These are phyloP conservation scores for Talaromyces funiculosus DNA, from an alignment of 2,329 filamentous ascomycete species.

Conservation along the genomic window DNA sequence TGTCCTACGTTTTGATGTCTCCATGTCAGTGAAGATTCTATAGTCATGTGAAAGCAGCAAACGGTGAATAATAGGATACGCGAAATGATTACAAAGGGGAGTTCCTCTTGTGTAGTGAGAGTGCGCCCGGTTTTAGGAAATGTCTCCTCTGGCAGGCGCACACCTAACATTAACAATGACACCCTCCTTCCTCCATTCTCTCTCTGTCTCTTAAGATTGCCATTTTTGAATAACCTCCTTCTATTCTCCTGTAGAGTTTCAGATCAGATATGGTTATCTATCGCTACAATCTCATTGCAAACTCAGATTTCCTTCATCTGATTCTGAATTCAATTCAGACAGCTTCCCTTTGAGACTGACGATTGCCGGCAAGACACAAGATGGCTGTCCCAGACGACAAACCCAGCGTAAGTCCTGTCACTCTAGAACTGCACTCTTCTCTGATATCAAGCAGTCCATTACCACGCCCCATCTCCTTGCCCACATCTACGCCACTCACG, in stretches of 20 bases:
- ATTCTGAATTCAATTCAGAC: background rate
- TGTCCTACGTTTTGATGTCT: background rate
- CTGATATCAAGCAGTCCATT: background rate
- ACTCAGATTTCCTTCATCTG: background rate
- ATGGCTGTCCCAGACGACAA: background rate
- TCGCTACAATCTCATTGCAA: background rate
- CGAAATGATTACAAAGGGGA: background rate
- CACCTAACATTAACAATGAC: background rate
- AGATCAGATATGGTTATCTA: background rate
- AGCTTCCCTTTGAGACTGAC: background rate
- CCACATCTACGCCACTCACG: conserved; percentile 20
- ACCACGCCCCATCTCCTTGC: conserved; percentile 14
- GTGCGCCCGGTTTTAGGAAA: background rate
- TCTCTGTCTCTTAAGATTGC: background rate
- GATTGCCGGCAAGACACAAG: background rate
- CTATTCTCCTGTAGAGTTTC: background rate
- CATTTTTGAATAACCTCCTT: background rate
- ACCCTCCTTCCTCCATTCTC: background rate
- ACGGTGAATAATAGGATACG: background rate
- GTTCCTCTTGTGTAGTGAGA: background rate
- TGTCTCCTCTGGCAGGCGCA: background rate
- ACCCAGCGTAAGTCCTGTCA: background rate
- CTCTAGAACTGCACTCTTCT: too few species aligned
- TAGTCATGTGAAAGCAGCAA: background rate
- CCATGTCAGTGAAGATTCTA: background rate